These are phyloP conservation scores for Lipomyces spencermartinsiae DNA, from an alignment of 805 yeast genomes.

Conservation along the genomic window DNA sequence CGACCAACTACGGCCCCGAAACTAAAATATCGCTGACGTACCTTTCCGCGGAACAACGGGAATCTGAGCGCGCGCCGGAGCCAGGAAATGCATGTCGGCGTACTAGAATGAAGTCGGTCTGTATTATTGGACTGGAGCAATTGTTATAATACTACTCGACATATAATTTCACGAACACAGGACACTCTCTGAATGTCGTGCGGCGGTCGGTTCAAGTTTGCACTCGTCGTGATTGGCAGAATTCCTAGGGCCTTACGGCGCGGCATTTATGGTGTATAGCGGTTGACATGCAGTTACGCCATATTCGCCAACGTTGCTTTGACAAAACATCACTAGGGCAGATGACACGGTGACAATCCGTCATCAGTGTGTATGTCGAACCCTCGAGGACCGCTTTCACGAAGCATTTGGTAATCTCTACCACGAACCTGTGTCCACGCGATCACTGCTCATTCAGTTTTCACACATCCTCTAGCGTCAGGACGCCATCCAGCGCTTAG, in stretches of 20 bases:
- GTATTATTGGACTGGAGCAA: background rate
- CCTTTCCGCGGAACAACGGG: slow-evolving; percentile 20
- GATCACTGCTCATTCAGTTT: background rate
- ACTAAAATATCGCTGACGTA: slow-evolving; percentile 8
- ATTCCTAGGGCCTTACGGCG: background rate
- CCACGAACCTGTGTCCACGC: background rate
- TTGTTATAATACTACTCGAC: background rate
- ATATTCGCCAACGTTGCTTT: background rate
- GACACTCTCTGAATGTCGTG: background rate
- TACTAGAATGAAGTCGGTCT: background rate
- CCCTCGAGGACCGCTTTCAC: background rate
- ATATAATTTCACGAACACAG: background rate
- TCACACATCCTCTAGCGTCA: background rate
- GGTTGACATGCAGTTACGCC: background rate
- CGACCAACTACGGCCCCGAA: background rate
- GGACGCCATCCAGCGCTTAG: background rate
- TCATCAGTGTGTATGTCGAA: background rate
- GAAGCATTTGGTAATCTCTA: background rate
- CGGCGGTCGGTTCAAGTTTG: background rate
- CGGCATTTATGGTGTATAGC: background rate
- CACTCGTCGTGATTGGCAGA: slow-evolving; percentile 9
- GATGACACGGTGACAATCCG: background rate
- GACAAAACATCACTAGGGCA: background rate
- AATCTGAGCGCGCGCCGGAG: slow-evolving; percentile 24
- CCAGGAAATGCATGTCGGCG: slow-evolving; percentile 21